Evolutionary conservation across 1,284 basidiomycete species (phyloP), one percentile per base, ranked within the genome.

Genomic region (Gomphus bonarii): DNA sequence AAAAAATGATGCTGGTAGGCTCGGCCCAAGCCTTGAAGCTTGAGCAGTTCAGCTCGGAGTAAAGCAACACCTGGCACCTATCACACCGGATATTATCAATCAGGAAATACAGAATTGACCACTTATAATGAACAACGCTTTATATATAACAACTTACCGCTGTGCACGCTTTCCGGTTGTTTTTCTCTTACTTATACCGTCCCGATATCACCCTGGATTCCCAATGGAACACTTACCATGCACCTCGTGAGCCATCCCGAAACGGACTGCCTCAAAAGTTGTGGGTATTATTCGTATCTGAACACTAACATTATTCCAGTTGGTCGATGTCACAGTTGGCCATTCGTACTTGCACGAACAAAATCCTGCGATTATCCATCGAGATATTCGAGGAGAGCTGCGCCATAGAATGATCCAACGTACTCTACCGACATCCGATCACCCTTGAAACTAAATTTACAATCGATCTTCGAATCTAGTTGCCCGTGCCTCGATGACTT

Each of bases 401-500:
- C 58, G 22, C 20, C 18, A 25, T 35, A 56, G 42, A 28, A 22
- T 40, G 14, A 10, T 16, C 31, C 11, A n/a, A 16, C 10, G 20
- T 16, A 18, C 1, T 16, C 42, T 42, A n/a, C 25, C 25, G 25
- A 28, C 25, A 28, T 28, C 25, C 1, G 3, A 2, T 28, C 25
- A 28, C 5, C 3, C 25, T 28, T n/a, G 12, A 31, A 16, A 22
- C 28, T 53, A 62, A 58, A 50, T 43, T 3, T 63, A 63, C 48
- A 61, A 30, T 57, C 63, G 22, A 54, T 64, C 16, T 58, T 54
- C 5, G 57, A 61, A 42, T 44, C 59, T 8, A 59, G 60, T 22
- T 55, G 54, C 20, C 62, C 62, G 14, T 58, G 53, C 20, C 43
- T 63, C 43, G 53, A 57, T 9, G 63, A 63, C 47, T 61, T 58